phyloP scores from a whole-genome alignment of 257 asterid genomes.

The Solanum rostratum region DNA sequence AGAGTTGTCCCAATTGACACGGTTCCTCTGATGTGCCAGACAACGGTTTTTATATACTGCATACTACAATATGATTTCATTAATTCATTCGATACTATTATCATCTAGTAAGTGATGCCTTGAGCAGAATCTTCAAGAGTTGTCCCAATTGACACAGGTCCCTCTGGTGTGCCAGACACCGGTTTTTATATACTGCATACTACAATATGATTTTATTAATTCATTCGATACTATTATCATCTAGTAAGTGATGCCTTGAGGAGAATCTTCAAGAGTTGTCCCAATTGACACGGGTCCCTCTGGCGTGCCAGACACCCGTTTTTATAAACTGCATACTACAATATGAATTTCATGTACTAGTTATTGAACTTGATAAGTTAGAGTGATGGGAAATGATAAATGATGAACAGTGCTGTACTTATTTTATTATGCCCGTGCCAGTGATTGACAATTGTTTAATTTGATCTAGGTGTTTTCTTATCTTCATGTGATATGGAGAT shows the following conservation, averaged over 20 bases:
- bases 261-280: not conserved
- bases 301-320: not conserved
- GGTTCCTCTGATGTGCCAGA: not conserved
- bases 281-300: not conserved
- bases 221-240: not conserved
- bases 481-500: not conserved
- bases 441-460: not conserved
- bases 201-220: not conserved
- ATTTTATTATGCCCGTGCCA: not conserved
- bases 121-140: not conserved
- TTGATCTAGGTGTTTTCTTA: not conserved
- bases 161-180: not conserved
- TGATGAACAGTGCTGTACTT: not conserved
- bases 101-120: not conserved
- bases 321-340: not conserved
- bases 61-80: not conserved
- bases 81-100: not conserved
- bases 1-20: not conserved
- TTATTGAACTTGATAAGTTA: not conserved
- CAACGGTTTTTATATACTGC: not conserved
- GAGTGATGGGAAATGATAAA: not conserved
- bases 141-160: not conserved
- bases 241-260: not conserved
- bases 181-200: not conserved
- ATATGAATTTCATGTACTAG: not conserved